Evolutionary conservation across 768 basidiomycete genomes (phyloP), one percentile per base, ranked within the genome.

Genomic region (Rhodosporidiobolus odoratus): DNA sequence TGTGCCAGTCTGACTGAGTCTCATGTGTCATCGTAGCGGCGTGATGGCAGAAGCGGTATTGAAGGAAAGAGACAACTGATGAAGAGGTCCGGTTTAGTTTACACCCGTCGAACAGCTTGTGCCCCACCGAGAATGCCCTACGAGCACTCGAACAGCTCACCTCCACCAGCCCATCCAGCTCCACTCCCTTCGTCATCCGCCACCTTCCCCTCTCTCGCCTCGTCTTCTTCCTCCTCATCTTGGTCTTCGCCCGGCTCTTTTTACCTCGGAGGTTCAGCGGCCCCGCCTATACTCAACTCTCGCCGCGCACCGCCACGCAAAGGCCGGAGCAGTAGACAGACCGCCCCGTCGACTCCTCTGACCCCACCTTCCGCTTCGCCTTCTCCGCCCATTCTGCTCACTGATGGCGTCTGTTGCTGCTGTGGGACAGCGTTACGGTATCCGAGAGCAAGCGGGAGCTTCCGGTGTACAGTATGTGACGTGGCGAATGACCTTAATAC

Each of bases 1-100:
- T 58, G 56, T 71, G 69, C 69, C 69, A 71, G 27, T 38, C 25
- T 5, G 64, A 27, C 9, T n/a, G n/a, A n/a, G n/a, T n/a, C n/a
- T n/a, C n/a, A n/a, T n/a, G n/a, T n/a, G n/a, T n/a, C n/a, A n/a
- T n/a, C n/a, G n/a, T n/a, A n/a, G n/a, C n/a, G n/a, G n/a, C n/a
- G n/a, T n/a, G n/a, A n/a, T n/a, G n/a, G n/a, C n/a, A n/a, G n/a
- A n/a, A n/a, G n/a, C n/a, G n/a, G n/a, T n/a, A n/a, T n/a, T n/a
- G n/a, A n/a, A n/a, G n/a, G n/a, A n/a, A n/a, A n/a, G n/a, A n/a
- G n/a, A n/a, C n/a, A n/a, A n/a, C n/a, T n/a, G n/a, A n/a, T n/a
- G n/a, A n/a, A n/a, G n/a, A n/a, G n/a, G n/a, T n/a, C n/a, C n/a
- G n/a, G n/a, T n/a, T n/a, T n/a, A n/a, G n/a, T n/a, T n/a, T n/a